These are phyloP conservation scores for Lachnellula hyalina DNA, from an alignment of 2,329 filamentous ascomycete species.

Conservation along the genomic window DNA sequence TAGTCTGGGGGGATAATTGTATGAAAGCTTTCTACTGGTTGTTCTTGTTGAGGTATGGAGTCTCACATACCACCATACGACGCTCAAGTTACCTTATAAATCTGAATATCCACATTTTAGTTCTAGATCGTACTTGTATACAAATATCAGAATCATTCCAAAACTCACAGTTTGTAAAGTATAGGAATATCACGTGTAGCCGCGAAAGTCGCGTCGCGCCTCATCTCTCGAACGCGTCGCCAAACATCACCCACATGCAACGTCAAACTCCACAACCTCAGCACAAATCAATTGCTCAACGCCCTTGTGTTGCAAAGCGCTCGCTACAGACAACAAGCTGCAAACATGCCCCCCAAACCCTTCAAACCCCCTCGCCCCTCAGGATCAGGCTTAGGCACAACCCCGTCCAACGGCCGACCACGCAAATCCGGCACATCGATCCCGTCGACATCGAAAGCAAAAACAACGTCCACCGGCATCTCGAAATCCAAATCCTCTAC, in stretches of 20 bases:
- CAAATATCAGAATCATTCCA: too few species aligned
- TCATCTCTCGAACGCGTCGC: background rate
- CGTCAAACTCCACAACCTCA: background rate
- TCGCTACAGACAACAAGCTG: background rate
- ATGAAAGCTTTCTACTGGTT: too few species aligned
- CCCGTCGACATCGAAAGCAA: background rate
- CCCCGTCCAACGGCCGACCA: background rate
- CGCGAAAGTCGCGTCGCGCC: background rate
- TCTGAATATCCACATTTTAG: too few species aligned
- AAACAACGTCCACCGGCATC: conserved; percentile 1
- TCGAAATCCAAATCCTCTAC: conserved; percentile 6
- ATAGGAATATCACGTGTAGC: background rate
- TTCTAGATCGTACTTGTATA: too few species aligned
- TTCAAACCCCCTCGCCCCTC: conserved; percentile 29
- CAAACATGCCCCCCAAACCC: conserved; percentile 28
- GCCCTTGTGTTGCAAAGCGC: too few species aligned
- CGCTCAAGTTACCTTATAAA: too few species aligned
- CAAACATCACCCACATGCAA: background rate
- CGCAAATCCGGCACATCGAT: conserved; percentile 4
- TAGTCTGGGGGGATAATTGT: too few species aligned
- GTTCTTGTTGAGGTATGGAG: too few species aligned
- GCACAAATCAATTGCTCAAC: background rate
- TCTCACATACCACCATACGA: too few species aligned
- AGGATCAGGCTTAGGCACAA: background rate
- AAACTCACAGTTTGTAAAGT: background rate